phyloP scores from a whole-genome alignment of 805 yeast species.

The Saturnispora bothae region DNA sequence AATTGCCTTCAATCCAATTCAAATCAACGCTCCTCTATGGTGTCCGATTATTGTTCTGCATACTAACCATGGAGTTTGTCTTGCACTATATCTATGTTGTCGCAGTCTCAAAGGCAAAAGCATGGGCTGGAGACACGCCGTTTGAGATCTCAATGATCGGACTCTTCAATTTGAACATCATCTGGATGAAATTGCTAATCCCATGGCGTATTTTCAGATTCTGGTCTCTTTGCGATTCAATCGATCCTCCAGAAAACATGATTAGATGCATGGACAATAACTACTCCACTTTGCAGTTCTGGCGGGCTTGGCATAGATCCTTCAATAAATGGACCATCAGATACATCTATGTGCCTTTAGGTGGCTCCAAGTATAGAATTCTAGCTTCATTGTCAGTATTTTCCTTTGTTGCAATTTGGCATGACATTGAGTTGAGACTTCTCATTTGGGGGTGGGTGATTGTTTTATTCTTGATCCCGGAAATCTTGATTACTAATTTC shows the following conservation, averaged over 20 bases:
- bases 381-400: slow-evolving; percentile 77
- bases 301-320: slow-evolving; percentile 99
- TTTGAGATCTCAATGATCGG: slow-evolving; percentile 95
- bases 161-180: slow-evolving; percentile 74
- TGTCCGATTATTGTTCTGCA: slow-evolving; percentile 56
- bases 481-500: slow-evolving; percentile 48
- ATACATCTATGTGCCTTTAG: slow-evolving; percentile 84
- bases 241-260: slow-evolving; percentile 98
- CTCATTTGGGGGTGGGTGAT: slow-evolving; percentile 95
- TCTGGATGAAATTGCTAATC: slow-evolving; percentile 85
- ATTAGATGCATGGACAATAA: slow-evolving; percentile 91
- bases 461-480: slow-evolving; percentile 82
- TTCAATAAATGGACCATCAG: slow-evolving; percentile 84
- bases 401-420: slow-evolving; percentile 96
- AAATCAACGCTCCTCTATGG: slow-evolving; percentile 53
- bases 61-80: slow-evolving; percentile 79
- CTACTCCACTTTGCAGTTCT: slow-evolving; percentile 85
- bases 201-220: slow-evolving; percentile 95
- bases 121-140: slow-evolving; percentile 85
- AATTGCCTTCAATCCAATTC: slow-evolving; percentile 47
- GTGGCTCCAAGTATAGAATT: slow-evolving; percentile 66
- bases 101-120: slow-evolving; percentile 80
- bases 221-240: slow-evolving; percentile 87
- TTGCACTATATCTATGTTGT: slow-evolving; percentile 87
- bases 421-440: slow-evolving; percentile 81